phyloP scores from a whole-genome alignment of 2,329 filamentous ascomycete genomes.

The Rutstroemia sp. region DNA sequence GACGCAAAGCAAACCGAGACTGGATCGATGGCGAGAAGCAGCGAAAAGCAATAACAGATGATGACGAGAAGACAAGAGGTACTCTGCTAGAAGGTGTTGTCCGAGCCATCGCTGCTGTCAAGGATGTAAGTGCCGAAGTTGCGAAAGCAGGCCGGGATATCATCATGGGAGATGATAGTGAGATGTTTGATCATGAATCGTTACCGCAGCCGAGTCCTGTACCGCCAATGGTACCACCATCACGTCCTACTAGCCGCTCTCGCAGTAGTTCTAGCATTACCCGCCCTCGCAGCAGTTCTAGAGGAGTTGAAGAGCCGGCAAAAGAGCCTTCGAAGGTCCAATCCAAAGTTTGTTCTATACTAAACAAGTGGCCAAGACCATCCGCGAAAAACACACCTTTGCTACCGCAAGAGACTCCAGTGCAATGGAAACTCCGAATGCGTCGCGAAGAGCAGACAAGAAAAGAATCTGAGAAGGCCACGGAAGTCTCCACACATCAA shows the following conservation, averaged over 20 bases:
- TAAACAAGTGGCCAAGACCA: neutral
- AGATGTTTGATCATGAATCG: too few species aligned
- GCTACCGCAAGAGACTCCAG: neutral
- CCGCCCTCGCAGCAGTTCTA: too few species aligned
- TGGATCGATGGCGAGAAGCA: neutral
- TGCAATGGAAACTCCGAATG: neutral
- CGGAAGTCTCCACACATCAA: neutral
- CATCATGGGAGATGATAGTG: neutral
- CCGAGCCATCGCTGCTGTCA: neutral
- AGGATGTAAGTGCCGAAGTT: neutral
- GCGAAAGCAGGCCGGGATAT: neutral
- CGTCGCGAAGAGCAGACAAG: neutral
- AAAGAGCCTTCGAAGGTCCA: neutral
- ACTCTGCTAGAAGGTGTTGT: neutral
- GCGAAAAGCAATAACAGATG: neutral
- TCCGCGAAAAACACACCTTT: neutral
- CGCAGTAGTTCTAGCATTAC: too few species aligned
- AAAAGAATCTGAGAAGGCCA: neutral
- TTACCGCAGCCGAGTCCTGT: too few species aligned
- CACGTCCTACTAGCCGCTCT: too few species aligned
- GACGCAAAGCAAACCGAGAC: neutral
- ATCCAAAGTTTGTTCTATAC: neutral
- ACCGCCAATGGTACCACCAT: too few species aligned
- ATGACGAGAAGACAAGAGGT: neutral
- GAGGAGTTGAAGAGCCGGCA: too few species aligned